phyloP scores from a whole-genome alignment of 164 flowering plant genomes.

The Cinnamomum micranthum region DNA sequence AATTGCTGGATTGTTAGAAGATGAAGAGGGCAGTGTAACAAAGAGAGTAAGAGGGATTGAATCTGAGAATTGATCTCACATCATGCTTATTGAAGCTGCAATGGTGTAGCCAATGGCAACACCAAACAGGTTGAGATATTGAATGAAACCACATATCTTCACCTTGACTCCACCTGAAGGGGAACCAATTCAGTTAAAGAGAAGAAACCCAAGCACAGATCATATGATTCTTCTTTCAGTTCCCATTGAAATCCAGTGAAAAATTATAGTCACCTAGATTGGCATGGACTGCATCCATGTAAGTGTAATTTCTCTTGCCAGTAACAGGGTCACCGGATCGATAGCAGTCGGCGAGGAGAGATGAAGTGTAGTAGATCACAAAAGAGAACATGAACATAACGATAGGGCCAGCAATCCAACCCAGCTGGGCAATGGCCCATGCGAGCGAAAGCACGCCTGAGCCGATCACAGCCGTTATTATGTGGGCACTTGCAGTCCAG shows the following conservation, averaged over 20 bases:
- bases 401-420: conserved; percentile 23
- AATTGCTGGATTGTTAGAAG: background rate
- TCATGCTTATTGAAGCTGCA: conserved; percentile 70
- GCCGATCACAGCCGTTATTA: conserved; percentile 21
- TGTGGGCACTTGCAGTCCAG: conserved; percentile 21
- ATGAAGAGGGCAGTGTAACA: background rate
- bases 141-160: conserved; percentile 48
- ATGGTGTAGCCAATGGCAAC: conserved; percentile 71
- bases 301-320: conserved; percentile 21
- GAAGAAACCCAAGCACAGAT: background rate
- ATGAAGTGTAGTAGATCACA: conserved; percentile 19
- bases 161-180: conserved; percentile 39
- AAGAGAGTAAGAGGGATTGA: background rate
- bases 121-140: conserved; percentile 56
- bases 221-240: background rate
- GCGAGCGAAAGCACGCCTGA: conserved; percentile 23
- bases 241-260: background rate
- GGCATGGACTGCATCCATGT: conserved; percentile 18
- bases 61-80: conserved; percentile 30
- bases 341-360: conserved; percentile 16
- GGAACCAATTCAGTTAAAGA: background rate
- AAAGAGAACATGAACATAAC: conserved; percentile 14
- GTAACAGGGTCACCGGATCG: conserved; percentile 15
- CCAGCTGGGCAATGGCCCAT: conserved; percentile 21
- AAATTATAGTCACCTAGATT: conserved; percentile 6